Evolutionary conservation across 495 filamentous ascomycete genomes (phyloP).

Genomic region (Penicillium longicatenatum): DNA sequence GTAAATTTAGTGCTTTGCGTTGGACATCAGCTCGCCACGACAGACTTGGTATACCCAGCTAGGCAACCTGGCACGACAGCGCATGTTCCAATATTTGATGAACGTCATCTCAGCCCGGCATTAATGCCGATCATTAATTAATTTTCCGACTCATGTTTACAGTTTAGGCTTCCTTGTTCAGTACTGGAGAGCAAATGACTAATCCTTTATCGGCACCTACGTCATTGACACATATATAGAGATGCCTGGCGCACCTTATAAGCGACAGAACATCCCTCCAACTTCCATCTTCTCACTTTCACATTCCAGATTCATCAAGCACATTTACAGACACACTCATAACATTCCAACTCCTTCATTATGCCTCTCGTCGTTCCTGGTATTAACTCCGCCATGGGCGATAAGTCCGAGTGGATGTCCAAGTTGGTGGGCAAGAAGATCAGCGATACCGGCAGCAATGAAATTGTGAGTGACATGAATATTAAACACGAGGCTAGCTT

Average conservation of each 20-base stretch:
- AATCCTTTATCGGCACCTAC: not conserved
- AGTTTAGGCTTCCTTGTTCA: not conserved
- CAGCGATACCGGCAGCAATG: constrained; percentile 48
- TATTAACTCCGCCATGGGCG: constrained; percentile 55
- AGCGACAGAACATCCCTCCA: not conserved
- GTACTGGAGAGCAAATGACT: not conserved
- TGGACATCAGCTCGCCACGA: not conserved
- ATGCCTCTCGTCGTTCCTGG: constrained; percentile 87
- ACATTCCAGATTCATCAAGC: not conserved
- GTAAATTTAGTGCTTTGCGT: not conserved
- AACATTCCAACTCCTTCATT: constrained; percentile 27
- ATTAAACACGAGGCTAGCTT: not conserved
- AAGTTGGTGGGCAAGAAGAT: constrained; percentile 79
- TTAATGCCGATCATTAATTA: not conserved
- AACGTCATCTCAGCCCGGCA: not conserved
- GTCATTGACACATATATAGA: constrained; percentile 1
- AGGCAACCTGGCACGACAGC: too few relatives aligned
- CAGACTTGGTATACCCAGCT: not conserved
- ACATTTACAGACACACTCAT: not conserved
- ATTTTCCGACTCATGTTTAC: not conserved
- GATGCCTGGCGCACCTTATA: not conserved
- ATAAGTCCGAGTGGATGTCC: constrained; percentile 66
- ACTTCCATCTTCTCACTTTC: not conserved
- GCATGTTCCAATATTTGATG: too few relatives aligned
- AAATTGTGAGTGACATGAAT: constrained; percentile 42